These are phyloP conservation scores for Mycena olivaceomarginata DNA, from an alignment of 768 basidiomycete genomes.

Conservation along the genomic window DNA sequence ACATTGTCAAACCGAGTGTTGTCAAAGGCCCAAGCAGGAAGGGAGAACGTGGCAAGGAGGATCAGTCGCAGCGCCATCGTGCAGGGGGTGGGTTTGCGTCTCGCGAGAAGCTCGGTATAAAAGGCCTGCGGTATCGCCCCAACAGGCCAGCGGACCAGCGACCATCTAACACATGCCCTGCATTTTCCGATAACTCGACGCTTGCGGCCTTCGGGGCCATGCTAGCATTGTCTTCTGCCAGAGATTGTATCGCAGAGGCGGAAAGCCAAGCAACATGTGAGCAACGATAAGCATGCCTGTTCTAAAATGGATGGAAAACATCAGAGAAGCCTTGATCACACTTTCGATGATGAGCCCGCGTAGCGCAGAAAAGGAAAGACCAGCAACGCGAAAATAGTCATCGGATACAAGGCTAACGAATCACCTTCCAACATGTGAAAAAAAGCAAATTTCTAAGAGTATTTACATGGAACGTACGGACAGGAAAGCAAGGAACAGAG, in stretches of 20 bases:
- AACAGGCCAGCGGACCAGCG: background rate
- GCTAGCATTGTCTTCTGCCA: background rate
- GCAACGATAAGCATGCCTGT: conserved; percentile 39
- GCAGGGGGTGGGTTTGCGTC: background rate
- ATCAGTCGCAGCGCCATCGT: conserved; percentile 43
- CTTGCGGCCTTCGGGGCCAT: conserved; percentile 18
- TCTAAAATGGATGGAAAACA: conserved; percentile 27
- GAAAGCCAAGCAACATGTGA: conserved; percentile 34
- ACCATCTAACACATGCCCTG: conserved; percentile 29
- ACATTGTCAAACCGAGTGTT: conserved; percentile 80
- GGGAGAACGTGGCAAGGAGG: conserved; percentile 41
- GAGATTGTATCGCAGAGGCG: conserved; percentile 17
- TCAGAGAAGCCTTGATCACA: conserved; percentile 43
- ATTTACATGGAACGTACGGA: conserved; percentile 60
- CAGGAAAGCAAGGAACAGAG: conserved; percentile 46
- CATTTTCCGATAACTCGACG: background rate
- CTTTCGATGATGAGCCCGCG: background rate
- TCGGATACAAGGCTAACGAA: conserved; percentile 16
- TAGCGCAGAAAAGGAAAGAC: background rate
- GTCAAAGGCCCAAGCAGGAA: conserved; percentile 66
- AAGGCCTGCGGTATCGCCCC: background rate
- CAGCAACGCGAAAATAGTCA: conserved; percentile 23
- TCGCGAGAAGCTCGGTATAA: background rate
- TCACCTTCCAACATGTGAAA: conserved; percentile 32
- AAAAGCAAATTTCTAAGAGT: conserved; percentile 54